Evolutionary conservation across 2,329 filamentous ascomycete species (phyloP), one percentile per base, ranked within the genome.

Genomic region (Trichoderma semiorbis): DNA sequence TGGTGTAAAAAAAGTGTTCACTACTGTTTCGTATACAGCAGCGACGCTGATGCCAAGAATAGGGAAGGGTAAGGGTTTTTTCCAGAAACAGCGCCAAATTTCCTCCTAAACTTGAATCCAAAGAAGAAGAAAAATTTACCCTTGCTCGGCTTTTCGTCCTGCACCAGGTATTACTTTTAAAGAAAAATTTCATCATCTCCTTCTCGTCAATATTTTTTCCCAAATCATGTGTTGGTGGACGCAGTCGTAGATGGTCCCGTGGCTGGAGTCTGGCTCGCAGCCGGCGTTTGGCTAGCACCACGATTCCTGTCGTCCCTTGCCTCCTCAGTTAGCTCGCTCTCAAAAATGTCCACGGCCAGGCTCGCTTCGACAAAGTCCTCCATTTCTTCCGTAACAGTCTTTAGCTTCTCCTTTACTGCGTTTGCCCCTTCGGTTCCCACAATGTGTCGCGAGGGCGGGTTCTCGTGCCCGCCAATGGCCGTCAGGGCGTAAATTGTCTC

Each of bases 351-450:
- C 18, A 96, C 94, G 0, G 93, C 91, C 75, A 92, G 86, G 77
- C 94, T 98, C 30, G 94, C 92, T 77, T 97, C 94, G 32, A 97
- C 92, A 81, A 98, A 98, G 76, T 98, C 96, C 80, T 98, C 96
- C 71, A 98, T 84, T 83, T 98, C 96, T 80, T 98, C 95, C 74
- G 94, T 97, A 3, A 98, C 93, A 2, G 94, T 98, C 84, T 97
- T 97, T 70, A 99, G 84, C 83, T 98, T 98, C 83, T 98, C 96
- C 80, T 95, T 97, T 50, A 98, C 95, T 53, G 93, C 93, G 7
- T 90, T 87, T 14, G 95, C 92, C 0, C 93, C 95, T 80, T 98
- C 96, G 69, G 92, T 90, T 0, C 96, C 95, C 2, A 98, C 95
- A 77, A 98, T 98, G 79, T 98, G 95, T 36, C 96, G 87, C 1